Base-by-base conservation (phyloP, 257 asterid genomes). In the Jaltomata sinuosa region DNA sequence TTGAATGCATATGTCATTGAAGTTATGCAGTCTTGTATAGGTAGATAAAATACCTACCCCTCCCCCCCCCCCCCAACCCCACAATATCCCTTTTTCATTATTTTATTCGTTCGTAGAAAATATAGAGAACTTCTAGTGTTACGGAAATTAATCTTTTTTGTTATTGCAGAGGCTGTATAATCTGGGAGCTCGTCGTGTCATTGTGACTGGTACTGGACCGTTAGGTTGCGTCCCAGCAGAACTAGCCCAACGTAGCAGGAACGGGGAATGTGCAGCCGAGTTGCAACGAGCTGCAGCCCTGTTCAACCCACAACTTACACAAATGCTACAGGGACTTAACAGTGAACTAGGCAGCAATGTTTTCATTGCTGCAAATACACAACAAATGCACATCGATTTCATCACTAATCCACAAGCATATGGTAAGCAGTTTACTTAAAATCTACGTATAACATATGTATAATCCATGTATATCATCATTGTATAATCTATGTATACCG, bases 201-300 rank as follows among this genome's bases (percentile, higher is more conserved):
- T 93, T 8, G 97, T 94, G 57, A 94, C 98, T 0, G 98, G 98
- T 8, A 91, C 97, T 10, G 98, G 98, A 12, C 98, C 98, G 5
- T 47, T 94, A 19, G 98, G 98, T 5, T 94, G 98, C 36, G 98
- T 91, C 72, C 98, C 98, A 29, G 93, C 97, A 15, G 98, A 94
- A 71, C 85, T 93, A 27, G 97, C 97, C 14, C 82, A 80, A 83
- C 88, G 91, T 29, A 83, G 98, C 85, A 62, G 88, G 54, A 92
- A 91, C 64, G 98, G 98, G 0, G 88, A 92, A 85, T 94, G 98
- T 82, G 62, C 91, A 47, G 21, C 89, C 0, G 95, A 93, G 49
- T 90, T 94, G 34, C 95, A 94, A 55, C 85, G 31, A 11, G 97
- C 98, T 11, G 95, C 98, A 18, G 68, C 54, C 12, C 89, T 94